Evolutionary conservation across 495 filamentous ascomycete genomes (phyloP).

Genomic region (Pyrenula aspistea): DNA sequence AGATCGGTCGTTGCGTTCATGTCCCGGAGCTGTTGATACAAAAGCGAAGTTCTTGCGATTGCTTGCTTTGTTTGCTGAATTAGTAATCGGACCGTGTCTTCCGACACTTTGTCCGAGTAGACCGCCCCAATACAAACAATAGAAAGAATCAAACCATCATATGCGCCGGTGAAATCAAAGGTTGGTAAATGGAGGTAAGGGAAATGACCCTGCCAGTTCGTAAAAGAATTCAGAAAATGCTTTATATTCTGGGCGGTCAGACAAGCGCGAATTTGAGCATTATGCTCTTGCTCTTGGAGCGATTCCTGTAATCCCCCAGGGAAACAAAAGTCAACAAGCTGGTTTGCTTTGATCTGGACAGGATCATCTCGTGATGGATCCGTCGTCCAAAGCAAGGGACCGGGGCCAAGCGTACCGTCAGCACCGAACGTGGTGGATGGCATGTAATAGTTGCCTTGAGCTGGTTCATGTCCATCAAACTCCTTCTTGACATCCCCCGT

Average conservation of each 20-base stretch:
- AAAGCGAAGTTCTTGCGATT: constrained; percentile 34
- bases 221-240: constrained; percentile 48
- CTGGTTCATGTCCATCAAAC: constrained; percentile 28
- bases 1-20: constrained; percentile 19
- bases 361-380: constrained; percentile 26
- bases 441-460: constrained; percentile 35
- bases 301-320: constrained; percentile 24
- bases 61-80: constrained; percentile 41
- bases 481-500: constrained; percentile 31
- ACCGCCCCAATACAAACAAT: constrained; percentile 58
- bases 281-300: constrained; percentile 15
- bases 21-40: constrained; percentile 25
- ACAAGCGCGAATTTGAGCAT: constrained; percentile 30
- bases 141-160: constrained; percentile 44
- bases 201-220: constrained; percentile 54
- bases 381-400: constrained; percentile 14
- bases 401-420: constrained; percentile 25
- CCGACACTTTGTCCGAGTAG: constrained; percentile 42
- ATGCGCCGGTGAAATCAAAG: constrained; percentile 46
- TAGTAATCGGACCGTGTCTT: constrained; percentile 42
- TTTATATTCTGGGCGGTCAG: constrained; percentile 48
- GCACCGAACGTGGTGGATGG: constrained; percentile 33
- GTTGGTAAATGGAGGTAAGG: constrained; percentile 58
- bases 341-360: constrained; percentile 35
- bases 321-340: constrained; percentile 42